Conservation (phyloP, 1,139 yeast species). For the Trichomonascaceae sp. region DNA sequence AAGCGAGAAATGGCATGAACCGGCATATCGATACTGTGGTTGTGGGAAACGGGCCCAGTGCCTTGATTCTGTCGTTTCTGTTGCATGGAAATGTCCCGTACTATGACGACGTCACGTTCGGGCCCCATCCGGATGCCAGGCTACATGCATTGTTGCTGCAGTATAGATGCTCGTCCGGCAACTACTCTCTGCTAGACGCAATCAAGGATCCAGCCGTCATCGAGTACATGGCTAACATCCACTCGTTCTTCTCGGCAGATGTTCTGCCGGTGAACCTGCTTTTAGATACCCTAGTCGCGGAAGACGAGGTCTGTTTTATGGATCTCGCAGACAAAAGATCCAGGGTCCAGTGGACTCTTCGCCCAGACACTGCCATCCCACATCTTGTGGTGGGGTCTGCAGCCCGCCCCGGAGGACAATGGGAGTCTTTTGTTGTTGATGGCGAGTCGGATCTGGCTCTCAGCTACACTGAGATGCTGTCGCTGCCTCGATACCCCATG, state of each 20-base stretch:
- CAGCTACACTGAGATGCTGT: conserved; percentile 26
- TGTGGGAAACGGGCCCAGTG: conserved; percentile 25
- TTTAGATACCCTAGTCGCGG: conserved; percentile 20
- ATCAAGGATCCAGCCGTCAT: conserved; percentile 11
- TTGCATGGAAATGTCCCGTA: conserved; percentile 23
- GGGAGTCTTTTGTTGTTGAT: conserved; percentile 16
- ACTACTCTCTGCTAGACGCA: conserved; percentile 13
- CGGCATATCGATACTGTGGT: too few species aligned
- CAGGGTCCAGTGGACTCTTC: conserved; percentile 17
- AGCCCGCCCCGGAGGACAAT: conserved; percentile 25
- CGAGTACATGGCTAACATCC: conserved; percentile 12
- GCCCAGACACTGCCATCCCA: conserved; percentile 3
- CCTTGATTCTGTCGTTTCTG: conserved; percentile 20
- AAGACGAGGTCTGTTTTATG: conserved; percentile 19
- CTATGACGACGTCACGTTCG: conserved; percentile 17
- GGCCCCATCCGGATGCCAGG: conserved; percentile 21
- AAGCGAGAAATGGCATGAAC: too few species aligned
- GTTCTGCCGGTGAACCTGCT: conserved; percentile 19
- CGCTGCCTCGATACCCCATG: conserved; percentile 23
- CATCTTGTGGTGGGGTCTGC: conserved; percentile 21
- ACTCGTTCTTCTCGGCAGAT: conserved; percentile 17
- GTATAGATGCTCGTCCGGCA: conserved; percentile 5
- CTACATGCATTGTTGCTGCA: conserved; percentile 16
- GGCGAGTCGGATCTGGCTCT: conserved; percentile 15
- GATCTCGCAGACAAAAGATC: conserved; percentile 12